Evolutionary conservation across 371 early-diverging fungal species (phyloP).

Genomic region (Actinomortierella ambigua): DNA sequence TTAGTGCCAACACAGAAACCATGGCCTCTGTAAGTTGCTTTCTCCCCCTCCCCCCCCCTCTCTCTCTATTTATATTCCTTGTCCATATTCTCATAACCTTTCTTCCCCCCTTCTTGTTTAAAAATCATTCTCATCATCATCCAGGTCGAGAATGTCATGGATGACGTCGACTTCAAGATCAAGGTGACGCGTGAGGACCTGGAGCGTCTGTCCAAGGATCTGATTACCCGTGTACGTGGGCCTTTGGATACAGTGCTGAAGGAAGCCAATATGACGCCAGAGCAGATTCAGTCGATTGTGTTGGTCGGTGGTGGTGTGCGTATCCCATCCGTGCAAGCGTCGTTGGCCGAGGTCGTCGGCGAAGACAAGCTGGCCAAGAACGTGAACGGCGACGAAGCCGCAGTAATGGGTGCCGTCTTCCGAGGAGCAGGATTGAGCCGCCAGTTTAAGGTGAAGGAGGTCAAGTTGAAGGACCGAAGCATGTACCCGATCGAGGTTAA

Average conservation of each 20-base stretch:
- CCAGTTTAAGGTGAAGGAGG: slow-evolving; percentile 87
- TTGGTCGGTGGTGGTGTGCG: slow-evolving; percentile 96
- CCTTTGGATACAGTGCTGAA: slow-evolving; percentile 77
- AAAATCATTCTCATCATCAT: neutral
- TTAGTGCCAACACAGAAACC: slow-evolving; percentile 92
- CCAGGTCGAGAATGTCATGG: slow-evolving; percentile 84
- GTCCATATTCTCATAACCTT: neutral
- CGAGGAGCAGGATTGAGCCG: slow-evolving; percentile 86
- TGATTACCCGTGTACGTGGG: slow-evolving; percentile 70
- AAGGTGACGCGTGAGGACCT: slow-evolving; percentile 81
- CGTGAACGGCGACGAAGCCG: slow-evolving; percentile 96
- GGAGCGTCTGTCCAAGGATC: slow-evolving; percentile 69
- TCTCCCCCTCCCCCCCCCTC: too few species aligned
- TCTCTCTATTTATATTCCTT: neutral
- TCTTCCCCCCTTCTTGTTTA: neutral
- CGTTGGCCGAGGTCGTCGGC: slow-evolving; percentile 75
- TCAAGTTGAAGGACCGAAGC: slow-evolving; percentile 84
- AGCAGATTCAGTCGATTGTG: slow-evolving; percentile 83
- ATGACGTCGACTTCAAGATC: slow-evolving; percentile 84
- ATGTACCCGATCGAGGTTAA: slow-evolving; percentile 77
- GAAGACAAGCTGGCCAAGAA: slow-evolving; percentile 89
- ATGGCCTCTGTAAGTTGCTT: slow-evolving; percentile 72
- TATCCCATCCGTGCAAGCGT: slow-evolving; percentile 82
- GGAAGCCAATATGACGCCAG: slow-evolving; percentile 68
- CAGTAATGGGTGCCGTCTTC: slow-evolving; percentile 93